These are phyloP conservation scores for Wickerhamomyces chambardii DNA, from an alignment of 805 yeast species.

Conservation along the genomic window DNA sequence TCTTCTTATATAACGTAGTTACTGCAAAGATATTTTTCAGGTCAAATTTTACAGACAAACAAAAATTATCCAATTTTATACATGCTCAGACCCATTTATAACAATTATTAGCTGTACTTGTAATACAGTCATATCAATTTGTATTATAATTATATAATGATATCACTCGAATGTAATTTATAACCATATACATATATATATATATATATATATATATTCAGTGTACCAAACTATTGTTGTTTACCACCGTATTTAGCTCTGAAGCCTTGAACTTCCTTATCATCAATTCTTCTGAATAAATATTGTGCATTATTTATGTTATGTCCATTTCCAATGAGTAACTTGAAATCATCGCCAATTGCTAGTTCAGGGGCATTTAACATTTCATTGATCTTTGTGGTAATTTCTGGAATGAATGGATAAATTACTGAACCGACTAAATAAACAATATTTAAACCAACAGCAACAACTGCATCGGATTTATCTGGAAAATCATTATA, in stretches of 20 bases:
- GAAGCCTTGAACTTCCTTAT: slow-evolving; percentile 81
- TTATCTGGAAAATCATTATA: slow-evolving; percentile 67
- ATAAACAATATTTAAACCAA: slow-evolving; percentile 83
- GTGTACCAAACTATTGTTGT: too few species aligned
- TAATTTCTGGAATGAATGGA: slow-evolving; percentile 89
- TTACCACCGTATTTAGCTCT: slow-evolving; percentile 80
- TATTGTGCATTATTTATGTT: slow-evolving; percentile 87
- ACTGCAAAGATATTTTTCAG: too few species aligned
- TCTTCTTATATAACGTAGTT: too few species aligned
- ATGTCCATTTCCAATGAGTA: slow-evolving; percentile 71
- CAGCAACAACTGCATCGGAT: slow-evolving; percentile 88
- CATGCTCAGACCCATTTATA: too few species aligned
- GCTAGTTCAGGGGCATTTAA: slow-evolving; percentile 74
- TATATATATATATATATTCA: too few species aligned
- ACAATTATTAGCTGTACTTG: too few species aligned
- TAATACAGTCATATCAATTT: too few species aligned
- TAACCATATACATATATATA: too few species aligned
- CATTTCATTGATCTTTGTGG: slow-evolving; percentile 62
- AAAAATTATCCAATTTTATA: too few species aligned
- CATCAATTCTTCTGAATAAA: slow-evolving; percentile 88
- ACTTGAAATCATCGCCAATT: slow-evolving; percentile 68
- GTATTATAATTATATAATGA: too few species aligned
- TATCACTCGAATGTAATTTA: too few species aligned
- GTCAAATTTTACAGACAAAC: too few species aligned
- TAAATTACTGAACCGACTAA: slow-evolving; percentile 71